Base-by-base conservation (phyloP, 805 yeast species). In the Kodamaea kaohsiungensis region DNA sequence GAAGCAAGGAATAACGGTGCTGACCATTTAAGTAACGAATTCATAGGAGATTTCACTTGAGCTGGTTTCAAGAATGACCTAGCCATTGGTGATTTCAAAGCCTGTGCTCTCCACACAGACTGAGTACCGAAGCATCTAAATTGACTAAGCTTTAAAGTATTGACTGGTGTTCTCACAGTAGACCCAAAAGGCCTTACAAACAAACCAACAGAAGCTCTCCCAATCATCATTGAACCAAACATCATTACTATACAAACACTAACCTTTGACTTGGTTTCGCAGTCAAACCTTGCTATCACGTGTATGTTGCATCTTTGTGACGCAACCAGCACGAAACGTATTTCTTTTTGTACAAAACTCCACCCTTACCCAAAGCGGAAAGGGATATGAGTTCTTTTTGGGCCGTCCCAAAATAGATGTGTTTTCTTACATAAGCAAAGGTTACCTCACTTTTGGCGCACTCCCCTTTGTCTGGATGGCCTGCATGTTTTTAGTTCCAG, bases 401-500 rank as follows among this genome's bases (percentile, higher is more conserved):
- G n/a, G n/a, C n/a, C n/a, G n/a, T n/a, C n/a, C n/a, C n/a, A n/a
- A n/a, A n/a, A n/a, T n/a, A n/a, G n/a, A n/a, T n/a, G 25, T 22
- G 3, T 22, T 22, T 6, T 22, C 6, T 22, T 22, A 22, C 25
- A 6, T 22, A 22, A 22, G 25, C 25, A 4, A 22, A 6, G 25
- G 3, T 22, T 22, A 22, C n/a, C n/a, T n/a, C n/a, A n/a, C 25
- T 22, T 22, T 22, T 22, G 25, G 25, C 25, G 25, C 25, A 22
- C 25, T 3, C 25, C 6, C 25, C 35, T 30, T 30, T 30, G 35
- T 30, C 35, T 30, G 25, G 25, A 6, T 22, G 25, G 25, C 25
- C 25, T 37, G 40, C 40, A 37, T 37, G 49, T 47, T 47, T 47
- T 47, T 19, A 30, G 43, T 37, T 47, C 25, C 35, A 45, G 48